Evolutionary conservation across 495 filamentous ascomycete species (phyloP).

Genomic region (Daldinia loculata): DNA sequence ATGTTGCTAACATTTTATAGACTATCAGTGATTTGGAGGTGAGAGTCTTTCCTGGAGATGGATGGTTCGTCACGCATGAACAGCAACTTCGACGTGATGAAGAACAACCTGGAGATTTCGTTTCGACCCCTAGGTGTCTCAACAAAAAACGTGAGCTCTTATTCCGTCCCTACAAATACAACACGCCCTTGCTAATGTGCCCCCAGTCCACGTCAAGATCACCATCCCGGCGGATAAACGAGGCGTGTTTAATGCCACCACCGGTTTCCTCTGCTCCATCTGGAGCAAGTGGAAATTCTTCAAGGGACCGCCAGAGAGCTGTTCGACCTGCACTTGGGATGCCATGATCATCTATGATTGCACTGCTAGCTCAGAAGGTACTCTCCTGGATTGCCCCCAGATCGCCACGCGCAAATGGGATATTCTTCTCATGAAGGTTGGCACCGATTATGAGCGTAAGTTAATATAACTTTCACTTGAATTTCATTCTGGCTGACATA

Average conservation of each 20-base stretch:
- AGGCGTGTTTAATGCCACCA: neutral
- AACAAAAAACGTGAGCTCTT: neutral
- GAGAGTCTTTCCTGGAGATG: no score
- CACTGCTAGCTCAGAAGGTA: neutral
- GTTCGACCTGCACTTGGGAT: neutral
- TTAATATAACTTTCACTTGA: neutral
- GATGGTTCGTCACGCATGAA: no score
- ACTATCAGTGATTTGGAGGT: neutral
- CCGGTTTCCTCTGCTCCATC: neutral
- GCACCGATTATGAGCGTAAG: conserved; percentile 9
- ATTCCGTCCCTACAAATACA: neutral
- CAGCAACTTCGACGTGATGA: neutral
- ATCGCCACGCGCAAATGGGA: conserved; percentile 17
- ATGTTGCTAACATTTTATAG: neutral
- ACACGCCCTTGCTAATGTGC: conserved; percentile 4
- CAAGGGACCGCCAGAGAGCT: neutral
- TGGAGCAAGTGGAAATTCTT: neutral
- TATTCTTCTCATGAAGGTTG: conserved; percentile 14
- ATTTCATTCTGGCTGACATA: neutral
- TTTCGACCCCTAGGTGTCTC: neutral
- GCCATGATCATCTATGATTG: conserved; percentile 21
- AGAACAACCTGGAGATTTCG: neutral
- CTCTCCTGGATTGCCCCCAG: neutral
- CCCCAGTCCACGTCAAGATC: conserved; percentile 20
- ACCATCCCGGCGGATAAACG: neutral